These are phyloP conservation scores for Pterocarpus santalinus DNA, from an alignment of 306 rosid species.

Conservation along the genomic window DNA sequence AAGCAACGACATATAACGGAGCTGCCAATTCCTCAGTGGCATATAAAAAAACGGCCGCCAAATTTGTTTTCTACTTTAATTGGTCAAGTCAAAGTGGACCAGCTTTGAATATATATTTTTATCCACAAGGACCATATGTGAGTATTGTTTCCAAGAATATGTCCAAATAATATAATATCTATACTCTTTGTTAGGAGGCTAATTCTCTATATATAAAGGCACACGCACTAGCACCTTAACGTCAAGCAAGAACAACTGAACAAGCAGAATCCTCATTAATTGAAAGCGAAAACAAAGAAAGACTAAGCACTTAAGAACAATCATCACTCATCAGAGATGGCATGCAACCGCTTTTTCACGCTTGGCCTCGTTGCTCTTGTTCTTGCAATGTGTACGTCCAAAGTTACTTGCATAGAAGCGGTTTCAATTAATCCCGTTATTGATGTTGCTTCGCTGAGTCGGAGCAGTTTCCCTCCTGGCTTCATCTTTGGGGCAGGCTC, in stretches of 20 bases:
- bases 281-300: too few species aligned
- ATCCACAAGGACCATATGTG: too few species aligned
- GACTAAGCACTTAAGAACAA: neutral
- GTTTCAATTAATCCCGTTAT: neutral
- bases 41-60: too few species aligned
- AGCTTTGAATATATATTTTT: too few species aligned
- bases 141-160: too few species aligned
- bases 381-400: slow-evolving; percentile 17
- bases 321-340: neutral
- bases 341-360: neutral
- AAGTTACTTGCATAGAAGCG: neutral
- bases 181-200: neutral
- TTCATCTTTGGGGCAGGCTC: slow-evolving; percentile 53
- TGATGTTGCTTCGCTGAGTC: slow-evolving; percentile 45
- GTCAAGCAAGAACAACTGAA: neutral
- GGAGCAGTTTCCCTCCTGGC: neutral
- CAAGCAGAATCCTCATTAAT: neutral
- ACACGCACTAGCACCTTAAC: neutral
- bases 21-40: too few species aligned
- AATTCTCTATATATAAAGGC: neutral
- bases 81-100: too few species aligned
- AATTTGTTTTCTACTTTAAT: too few species aligned
- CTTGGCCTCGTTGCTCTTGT: neutral
- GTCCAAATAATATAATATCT: too few species aligned
- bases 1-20: too few species aligned